A percentile compares a stretch with the other conserved stretches of the same genome.
Evolutionary conservation across 331 rosid genomes (phyloP).

Genomic region (Pyracantha coccinea): DNA sequence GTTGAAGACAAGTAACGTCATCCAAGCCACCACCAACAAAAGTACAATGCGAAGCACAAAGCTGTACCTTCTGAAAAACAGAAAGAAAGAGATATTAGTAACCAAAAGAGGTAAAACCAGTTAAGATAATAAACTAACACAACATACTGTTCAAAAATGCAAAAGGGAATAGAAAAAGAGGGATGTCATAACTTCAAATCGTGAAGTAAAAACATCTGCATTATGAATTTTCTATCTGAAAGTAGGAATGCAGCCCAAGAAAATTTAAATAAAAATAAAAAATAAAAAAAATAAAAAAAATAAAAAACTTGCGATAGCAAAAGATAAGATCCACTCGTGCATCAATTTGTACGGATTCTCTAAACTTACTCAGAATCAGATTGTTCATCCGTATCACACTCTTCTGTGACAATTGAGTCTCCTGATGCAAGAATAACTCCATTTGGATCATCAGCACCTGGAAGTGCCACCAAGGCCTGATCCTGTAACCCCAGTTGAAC

Average conservation of each 20-base stretch:
- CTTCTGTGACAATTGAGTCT: conserved; percentile 47
- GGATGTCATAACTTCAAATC: neutral
- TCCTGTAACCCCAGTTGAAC: conserved; percentile 57
- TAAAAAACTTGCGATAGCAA: neutral
- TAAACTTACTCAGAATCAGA: conserved; percentile 91
- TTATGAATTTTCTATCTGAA: neutral
- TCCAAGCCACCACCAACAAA: conserved; percentile 93
- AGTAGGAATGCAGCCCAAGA: neutral
- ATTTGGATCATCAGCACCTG: conserved; percentile 49
- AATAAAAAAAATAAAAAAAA: neutral
- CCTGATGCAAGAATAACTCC: conserved; percentile 37
- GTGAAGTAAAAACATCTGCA: neutral
- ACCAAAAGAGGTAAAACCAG: neutral
- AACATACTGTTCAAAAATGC: neutral
- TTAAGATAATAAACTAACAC: neutral
- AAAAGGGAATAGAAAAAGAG: neutral
- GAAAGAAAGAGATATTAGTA: neutral
- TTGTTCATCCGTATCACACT: conserved; percentile 73
- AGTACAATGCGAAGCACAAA: conserved; percentile 89
- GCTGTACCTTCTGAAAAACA: conserved; percentile 54
- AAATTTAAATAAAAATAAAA: neutral
- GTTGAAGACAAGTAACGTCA: conserved; percentile 91
- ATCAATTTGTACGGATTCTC: neutral
- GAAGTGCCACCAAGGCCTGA: conserved; percentile 53
- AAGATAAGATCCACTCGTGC: neutral